These are phyloP conservation scores for Sugiyamaella boreocaroliniensis DNA, from an alignment of 805 yeast species.

Conservation along the genomic window DNA sequence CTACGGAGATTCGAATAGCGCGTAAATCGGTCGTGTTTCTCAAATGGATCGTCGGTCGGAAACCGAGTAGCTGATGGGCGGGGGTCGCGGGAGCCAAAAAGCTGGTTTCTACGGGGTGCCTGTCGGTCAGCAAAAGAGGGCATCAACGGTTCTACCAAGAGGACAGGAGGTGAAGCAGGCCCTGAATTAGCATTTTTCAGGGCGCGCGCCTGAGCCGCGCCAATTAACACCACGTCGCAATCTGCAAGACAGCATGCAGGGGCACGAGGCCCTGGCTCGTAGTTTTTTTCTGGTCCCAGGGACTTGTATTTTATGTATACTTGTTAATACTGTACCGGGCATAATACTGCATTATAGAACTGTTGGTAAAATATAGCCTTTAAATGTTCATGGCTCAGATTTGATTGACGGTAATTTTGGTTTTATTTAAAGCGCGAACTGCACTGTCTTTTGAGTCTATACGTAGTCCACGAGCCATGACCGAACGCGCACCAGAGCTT, in stretches of 20 bases:
- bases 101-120: background rate
- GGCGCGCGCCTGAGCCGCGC: background rate
- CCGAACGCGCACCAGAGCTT: slow-evolving; percentile 25
- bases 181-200: too few relatives aligned
- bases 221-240: background rate
- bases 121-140: background rate
- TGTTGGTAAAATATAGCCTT: too few relatives aligned
- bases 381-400: too few relatives aligned
- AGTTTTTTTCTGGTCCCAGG: too few relatives aligned
- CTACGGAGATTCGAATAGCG: background rate
- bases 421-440: background rate
- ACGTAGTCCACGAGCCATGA: slow-evolving; percentile 17
- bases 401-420: too few relatives aligned
- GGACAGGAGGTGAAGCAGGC: background rate
- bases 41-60: slow-evolving; percentile 12
- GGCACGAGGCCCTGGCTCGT: too few relatives aligned
- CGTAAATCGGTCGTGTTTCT: slow-evolving; percentile 6
- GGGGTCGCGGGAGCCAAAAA: background rate
- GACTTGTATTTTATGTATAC: too few relatives aligned
- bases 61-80: background rate
- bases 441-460: background rate
- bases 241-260: too few relatives aligned
- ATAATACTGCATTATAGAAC: too few relatives aligned
- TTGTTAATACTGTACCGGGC: too few relatives aligned
- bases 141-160: background rate